Evolutionary conservation across 345 rosid genomes (phyloP), one percentile per base, ranked within the genome.

Genomic region (Gossypium turneri): DNA sequence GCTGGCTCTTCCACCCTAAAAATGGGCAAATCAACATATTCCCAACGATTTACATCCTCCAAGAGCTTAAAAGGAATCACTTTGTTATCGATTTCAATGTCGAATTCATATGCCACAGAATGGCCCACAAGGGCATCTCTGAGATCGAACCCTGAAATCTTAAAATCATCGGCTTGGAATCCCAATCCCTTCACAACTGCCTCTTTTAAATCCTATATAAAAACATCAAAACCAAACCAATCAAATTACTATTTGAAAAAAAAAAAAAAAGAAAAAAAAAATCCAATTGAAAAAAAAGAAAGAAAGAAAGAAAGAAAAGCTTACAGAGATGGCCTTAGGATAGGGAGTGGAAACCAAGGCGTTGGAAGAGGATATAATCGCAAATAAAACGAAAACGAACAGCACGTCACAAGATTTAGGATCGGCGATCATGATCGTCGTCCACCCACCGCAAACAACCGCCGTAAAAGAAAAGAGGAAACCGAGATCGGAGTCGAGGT

Each of bases 41-140:
- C 99, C 99, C 98, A 93, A 56, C 90, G 82, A 70, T 88, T 87
- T 72, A 95, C 96, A 57, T 95, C 99, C 81, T 95, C 97, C 79
- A 93, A 82, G 62, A 95, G 90, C 93, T 85, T 95, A 27, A 95
- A 79, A 1, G 99, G 98, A 44, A 87, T 65, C 12, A 90, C 91
- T 74, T 84, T 86, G 0, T 90, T 83, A 27, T 93, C 94, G 12
- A 93, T 77, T 78, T 93, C 92, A 0, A 93, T 67, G 62, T 93
- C 92, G 51, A 93, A 89, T 75, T 95, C 98, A 41, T 92, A 95
- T 1, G 94, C 94, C 75, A 90, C 89, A 16, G 98, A 85, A 73
- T 88, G 96, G 0, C 98, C 98, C 17, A 93, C 96, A 12, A 89
- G 85, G 17, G 98, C 94, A 62, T 95, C 99, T 51, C 87, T 84